These are phyloP conservation scores for Coelastrella sp. DNA, from an alignment of 139 green algal species.

Conservation along the genomic window DNA sequence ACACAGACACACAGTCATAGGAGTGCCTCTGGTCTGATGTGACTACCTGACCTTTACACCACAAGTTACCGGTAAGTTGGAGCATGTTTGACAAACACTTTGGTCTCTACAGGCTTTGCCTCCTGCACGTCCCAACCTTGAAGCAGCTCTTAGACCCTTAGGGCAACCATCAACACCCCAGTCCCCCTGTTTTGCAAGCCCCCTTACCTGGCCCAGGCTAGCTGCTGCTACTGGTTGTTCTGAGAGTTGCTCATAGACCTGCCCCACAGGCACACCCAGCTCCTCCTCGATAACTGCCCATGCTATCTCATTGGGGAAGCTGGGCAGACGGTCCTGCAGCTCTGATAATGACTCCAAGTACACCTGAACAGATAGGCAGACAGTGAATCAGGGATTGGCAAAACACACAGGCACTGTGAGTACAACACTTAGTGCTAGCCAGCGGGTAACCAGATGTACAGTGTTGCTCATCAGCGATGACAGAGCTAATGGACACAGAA, in stretches of 20 bases:
- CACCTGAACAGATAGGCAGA: background rate
- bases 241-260: constrained; percentile 78
- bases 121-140: too few relatives aligned
- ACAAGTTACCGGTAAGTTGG: too few relatives aligned
- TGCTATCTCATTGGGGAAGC: constrained; percentile 79
- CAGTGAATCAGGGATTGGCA: background rate
- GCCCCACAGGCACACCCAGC: constrained; percentile 70
- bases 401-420: too few relatives aligned
- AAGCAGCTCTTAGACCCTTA: too few relatives aligned
- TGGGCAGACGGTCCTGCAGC: constrained; percentile 87
- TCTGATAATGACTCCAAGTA: constrained; percentile 80
- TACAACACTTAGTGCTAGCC: too few relatives aligned
- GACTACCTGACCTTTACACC: too few relatives aligned
- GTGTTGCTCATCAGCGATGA: too few relatives aligned
- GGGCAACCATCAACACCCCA: background rate
- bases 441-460: too few relatives aligned
- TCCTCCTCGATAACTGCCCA: constrained; percentile 89
- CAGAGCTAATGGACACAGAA: too few relatives aligned
- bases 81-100: too few relatives aligned
- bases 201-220: constrained; percentile 86
- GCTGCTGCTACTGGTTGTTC: constrained; percentile 88
- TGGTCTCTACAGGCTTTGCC: too few relatives aligned
- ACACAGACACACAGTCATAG: background rate
- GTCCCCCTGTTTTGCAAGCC: background rate
- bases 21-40: too few relatives aligned